Percentiles rank a stretch among this genome's conserved stretches.
These are phyloP conservation scores for Tuber brumale DNA, from an alignment of 495 filamentous ascomycete species.

Conservation along the genomic window DNA sequence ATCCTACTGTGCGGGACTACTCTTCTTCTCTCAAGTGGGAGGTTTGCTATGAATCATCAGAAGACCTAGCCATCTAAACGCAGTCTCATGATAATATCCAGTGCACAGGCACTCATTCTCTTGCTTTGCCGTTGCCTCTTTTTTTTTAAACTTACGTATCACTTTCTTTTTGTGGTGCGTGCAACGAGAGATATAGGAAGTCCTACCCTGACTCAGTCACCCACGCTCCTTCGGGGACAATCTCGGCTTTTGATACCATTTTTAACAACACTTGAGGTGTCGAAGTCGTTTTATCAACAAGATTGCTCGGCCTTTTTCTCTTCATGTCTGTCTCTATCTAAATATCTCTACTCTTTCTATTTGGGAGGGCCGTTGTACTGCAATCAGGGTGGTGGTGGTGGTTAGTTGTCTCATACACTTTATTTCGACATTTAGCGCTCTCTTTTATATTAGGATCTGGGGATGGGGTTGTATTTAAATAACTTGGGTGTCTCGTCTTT, in stretches of 20 bases:
- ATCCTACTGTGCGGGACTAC: conserved; percentile 46
- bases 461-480: neutral
- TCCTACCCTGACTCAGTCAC: neutral
- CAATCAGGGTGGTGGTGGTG: neutral
- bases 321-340: neutral
- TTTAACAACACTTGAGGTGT: neutral
- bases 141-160: neutral
- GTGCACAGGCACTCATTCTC: neutral
- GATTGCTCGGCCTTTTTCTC: neutral
- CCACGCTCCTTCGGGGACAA: neutral
- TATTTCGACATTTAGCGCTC: conserved; percentile 1
- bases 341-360: neutral
- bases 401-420: neutral
- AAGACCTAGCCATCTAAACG: conserved; percentile 28
- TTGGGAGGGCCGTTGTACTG: neutral
- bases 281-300: neutral
- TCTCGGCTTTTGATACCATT: neutral
- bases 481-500: neutral
- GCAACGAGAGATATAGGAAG: neutral
- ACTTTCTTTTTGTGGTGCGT: neutral
- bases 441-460: neutral
- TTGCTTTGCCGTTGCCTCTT: neutral
- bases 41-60: conserved; percentile 45
- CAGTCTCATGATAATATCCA: neutral
- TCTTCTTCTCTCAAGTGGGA: conserved; percentile 46